Percentiles rank a stretch among this genome's conserved stretches.
Conservation (phyloP, 768 basidiomycete genomes). For the Pleurotus giganteus region DNA sequence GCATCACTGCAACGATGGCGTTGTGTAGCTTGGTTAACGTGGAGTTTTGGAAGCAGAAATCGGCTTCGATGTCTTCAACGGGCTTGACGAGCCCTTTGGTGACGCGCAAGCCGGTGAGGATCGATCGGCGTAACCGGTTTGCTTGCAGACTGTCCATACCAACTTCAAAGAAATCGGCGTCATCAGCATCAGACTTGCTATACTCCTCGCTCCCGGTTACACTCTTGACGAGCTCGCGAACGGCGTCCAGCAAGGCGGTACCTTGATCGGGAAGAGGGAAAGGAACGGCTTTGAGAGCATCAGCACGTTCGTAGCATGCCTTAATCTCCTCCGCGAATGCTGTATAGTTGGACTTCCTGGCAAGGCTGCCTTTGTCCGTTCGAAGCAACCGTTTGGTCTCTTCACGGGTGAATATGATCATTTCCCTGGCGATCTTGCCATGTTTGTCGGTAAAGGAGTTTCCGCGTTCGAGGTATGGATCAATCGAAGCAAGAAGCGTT, state of each 20-base stretch:
- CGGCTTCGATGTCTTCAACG: conserved; percentile 19
- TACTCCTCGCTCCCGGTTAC: conserved; percentile 17
- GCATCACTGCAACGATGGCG: conserved; percentile 20
- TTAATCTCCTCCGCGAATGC: conserved; percentile 33
- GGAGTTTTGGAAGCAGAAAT: conserved; percentile 30
- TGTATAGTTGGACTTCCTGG: conserved; percentile 28
- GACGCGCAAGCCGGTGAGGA: conserved; percentile 22
- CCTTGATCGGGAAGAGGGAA: conserved; percentile 23
- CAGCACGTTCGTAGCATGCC: conserved; percentile 27
- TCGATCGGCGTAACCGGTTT: conserved; percentile 28
- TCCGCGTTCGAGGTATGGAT: conserved; percentile 29
- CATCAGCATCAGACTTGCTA: conserved; percentile 15
- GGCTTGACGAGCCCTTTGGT: conserved; percentile 19
- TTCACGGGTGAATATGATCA: conserved; percentile 34
- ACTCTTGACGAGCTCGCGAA: conserved; percentile 21
- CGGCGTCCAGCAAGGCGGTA: conserved; percentile 17
- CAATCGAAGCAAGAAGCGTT: conserved; percentile 21
- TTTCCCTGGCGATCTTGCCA: conserved; percentile 33
- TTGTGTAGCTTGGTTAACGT: conserved; percentile 23
- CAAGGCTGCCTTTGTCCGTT: conserved; percentile 37
- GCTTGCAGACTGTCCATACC: conserved; percentile 42
- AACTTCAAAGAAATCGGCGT: conserved; percentile 35
- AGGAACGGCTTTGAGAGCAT: conserved; percentile 19
- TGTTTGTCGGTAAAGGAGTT: conserved; percentile 36
- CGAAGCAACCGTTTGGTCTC: conserved; percentile 28